phyloP scores from a whole-genome alignment of 2,329 filamentous ascomycete species.

The Lecanicillium sp. region DNA sequence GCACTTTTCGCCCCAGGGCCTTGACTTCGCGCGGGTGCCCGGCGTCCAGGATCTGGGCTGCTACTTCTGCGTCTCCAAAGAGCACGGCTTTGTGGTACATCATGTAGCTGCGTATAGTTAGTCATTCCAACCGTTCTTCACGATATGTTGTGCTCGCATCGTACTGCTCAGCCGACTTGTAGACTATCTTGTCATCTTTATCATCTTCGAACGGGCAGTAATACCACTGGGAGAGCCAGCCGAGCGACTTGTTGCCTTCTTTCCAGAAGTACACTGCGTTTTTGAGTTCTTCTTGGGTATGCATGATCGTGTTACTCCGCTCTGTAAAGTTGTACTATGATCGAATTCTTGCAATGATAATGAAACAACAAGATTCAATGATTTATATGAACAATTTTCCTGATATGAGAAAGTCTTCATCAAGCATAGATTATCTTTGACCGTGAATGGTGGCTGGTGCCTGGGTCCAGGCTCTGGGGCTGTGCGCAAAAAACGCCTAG shows the following conservation, averaged over 20 bases:
- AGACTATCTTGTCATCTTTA: constrained; percentile 26
- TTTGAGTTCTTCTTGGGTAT: no score
- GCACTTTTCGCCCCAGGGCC: constrained; percentile 46
- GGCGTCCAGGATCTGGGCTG: constrained; percentile 39
- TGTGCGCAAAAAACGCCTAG: no score
- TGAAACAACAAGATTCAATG: no score
- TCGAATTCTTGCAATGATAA: no score
- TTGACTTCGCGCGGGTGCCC: constrained; percentile 40
- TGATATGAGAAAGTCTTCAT: no score
- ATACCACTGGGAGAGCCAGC: constrained; percentile 60
- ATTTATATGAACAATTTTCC: no score
- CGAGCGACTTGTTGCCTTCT: constrained; percentile 36
- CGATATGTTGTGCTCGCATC: constrained; percentile 3
- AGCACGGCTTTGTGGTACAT: constrained; percentile 46
- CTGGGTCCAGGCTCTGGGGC: no score
- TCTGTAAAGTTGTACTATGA: no score
- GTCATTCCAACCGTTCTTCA: not conserved
- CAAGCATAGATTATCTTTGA: no score
- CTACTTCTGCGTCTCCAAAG: constrained; percentile 37
- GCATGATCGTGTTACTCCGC: no score
- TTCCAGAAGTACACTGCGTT: constrained; percentile 38
- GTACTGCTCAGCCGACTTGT: constrained; percentile 46
- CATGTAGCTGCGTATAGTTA: constrained; percentile 36
- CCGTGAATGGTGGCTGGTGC: no score
- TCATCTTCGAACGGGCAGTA: constrained; percentile 38